phyloP scores from a whole-genome alignment of 306 rosid genomes.

The Senna tora region DNA sequence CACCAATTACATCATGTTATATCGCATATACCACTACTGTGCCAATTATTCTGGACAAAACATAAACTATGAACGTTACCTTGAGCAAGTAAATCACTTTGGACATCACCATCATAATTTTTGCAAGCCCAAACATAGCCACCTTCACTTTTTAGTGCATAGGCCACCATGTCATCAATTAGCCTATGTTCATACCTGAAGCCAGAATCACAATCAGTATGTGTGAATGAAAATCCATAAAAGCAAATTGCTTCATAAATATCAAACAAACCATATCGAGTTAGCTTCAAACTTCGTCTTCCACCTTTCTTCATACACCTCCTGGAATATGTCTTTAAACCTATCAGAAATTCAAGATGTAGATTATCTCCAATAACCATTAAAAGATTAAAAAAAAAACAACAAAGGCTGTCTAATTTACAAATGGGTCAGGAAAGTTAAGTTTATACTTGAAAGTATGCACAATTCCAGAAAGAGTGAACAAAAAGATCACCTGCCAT shows the following conservation, averaged over 20 bases:
- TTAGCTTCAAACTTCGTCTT: conserved; percentile 79
- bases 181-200: conserved; percentile 97
- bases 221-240: conserved; percentile 25
- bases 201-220: conserved; percentile 38
- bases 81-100: conserved; percentile 98
- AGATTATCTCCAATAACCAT: conserved; percentile 32
- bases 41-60: conserved; percentile 25
- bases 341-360: conserved; percentile 50
- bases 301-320: conserved; percentile 90
- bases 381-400: neutral
- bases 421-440: conserved; percentile 21
- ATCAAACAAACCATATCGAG: conserved; percentile 76
- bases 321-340: conserved; percentile 94
- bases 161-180: conserved; percentile 99
- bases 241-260: conserved; percentile 22
- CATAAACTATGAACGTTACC: conserved; percentile 52
- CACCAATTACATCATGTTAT: conserved; percentile 15
- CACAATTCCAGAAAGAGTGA: conserved; percentile 25
- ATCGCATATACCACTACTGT: conserved; percentile 22
- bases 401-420: conserved; percentile 8
- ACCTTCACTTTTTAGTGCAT: conserved; percentile 92
- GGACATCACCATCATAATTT: conserved; percentile 98
- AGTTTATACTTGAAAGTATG: conserved; percentile 21
- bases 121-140: conserved; percentile 99
- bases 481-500: conserved; percentile 78